Evolutionary conservation across 192 early-diverging fungal genomes (phyloP).

Genomic region (Backusella parvicylindrica): DNA sequence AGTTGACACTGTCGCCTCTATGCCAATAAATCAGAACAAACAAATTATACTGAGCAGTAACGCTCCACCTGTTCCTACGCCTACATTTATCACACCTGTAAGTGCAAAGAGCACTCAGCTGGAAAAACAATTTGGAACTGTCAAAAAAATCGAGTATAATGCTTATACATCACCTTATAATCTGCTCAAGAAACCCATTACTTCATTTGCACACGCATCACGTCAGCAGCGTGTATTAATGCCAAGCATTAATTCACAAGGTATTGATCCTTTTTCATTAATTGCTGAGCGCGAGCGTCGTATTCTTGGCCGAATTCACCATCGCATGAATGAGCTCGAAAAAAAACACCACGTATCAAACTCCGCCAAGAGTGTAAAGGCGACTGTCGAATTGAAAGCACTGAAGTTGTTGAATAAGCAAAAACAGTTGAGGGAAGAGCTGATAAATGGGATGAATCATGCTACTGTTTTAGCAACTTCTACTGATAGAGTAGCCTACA

Average conservation of each 20-base stretch:
- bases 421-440: slow-evolving; percentile 67
- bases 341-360: slow-evolving; percentile 13
- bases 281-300: slow-evolving; percentile 73
- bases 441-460: slow-evolving; percentile 68
- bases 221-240: slow-evolving; percentile 68
- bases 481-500: slow-evolving; percentile 72
- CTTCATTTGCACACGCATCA: slow-evolving; percentile 44
- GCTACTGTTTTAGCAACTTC: slow-evolving; percentile 77
- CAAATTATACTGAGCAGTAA: not conserved
- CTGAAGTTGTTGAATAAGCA: slow-evolving; percentile 79
- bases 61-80: not conserved
- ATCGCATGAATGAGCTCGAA: slow-evolving; percentile 80
- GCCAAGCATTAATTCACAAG: slow-evolving; percentile 67
- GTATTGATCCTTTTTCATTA: slow-evolving; percentile 74
- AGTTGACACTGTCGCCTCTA: not conserved
- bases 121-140: not conserved
- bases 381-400: slow-evolving; percentile 86
- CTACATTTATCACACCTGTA: not conserved
- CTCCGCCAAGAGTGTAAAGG: slow-evolving; percentile 45
- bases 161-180: slow-evolving; percentile 56
- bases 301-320: slow-evolving; percentile 60
- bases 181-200: slow-evolving; percentile 59
- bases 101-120: not conserved
- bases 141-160: slow-evolving; percentile 34
- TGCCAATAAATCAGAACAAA: not conserved